A percentile compares a stretch with the other conserved stretches of the same genome.
Conservation (phyloP, 2,329 filamentous ascomycete species). For the Tolypocladium tropicale region DNA sequence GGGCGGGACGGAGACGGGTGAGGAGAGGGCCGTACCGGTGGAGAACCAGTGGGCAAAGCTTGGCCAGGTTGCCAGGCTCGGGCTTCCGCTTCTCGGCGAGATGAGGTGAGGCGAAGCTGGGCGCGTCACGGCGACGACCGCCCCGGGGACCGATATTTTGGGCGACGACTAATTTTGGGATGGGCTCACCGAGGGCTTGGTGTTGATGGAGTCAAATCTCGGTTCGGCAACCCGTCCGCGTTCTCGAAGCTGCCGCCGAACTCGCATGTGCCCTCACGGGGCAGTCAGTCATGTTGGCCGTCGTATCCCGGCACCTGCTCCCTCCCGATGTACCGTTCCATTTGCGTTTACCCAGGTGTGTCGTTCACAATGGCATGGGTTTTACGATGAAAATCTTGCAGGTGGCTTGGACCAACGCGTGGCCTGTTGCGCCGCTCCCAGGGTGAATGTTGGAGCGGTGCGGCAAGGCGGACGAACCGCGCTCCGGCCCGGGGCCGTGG, state of each 20-base stretch:
- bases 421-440: not conserved
- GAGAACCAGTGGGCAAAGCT: not conserved
- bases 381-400: not conserved
- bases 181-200: not conserved
- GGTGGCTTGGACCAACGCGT: not conserved
- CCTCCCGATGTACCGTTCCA: not conserved
- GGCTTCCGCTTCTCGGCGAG: not conserved
- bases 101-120: not conserved
- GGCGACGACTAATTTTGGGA: not conserved
- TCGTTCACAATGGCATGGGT: not conserved
- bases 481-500: not conserved
- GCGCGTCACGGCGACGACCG: not conserved
- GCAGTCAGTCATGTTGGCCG: not conserved
- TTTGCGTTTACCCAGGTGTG: not conserved
- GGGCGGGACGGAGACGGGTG: not conserved
- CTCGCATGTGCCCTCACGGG: not conserved
- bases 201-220: not conserved
- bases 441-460: not conserved
- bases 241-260: not conserved
- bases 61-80: not conserved
- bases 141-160: not conserved
- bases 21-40: slow-evolving; percentile 7
- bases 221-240: not conserved
- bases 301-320: not conserved
- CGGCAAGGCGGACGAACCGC: not conserved